These are phyloP conservation scores for Jamesozyma rosinii DNA, from an alignment of 805 yeast species.

Conservation along the genomic window DNA sequence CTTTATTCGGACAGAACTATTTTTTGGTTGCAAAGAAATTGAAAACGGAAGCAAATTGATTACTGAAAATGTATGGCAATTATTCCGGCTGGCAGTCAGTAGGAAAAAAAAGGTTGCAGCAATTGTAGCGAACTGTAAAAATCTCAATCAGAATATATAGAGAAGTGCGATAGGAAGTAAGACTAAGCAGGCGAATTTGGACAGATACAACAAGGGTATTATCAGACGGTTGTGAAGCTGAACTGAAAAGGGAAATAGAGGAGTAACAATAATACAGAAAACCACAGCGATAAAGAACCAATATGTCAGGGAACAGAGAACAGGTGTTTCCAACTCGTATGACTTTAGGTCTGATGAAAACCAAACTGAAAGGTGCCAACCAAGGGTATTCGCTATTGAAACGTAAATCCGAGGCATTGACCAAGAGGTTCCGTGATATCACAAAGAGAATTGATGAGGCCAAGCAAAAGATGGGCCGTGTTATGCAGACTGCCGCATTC, in stretches of 20 bases:
- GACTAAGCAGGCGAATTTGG: background rate
- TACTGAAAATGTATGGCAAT: too few relatives aligned
- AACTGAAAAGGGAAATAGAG: background rate
- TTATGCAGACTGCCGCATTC: constrained; percentile 97
- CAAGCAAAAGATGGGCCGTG: constrained; percentile 94
- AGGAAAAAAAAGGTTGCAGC: background rate
- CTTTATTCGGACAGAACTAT: background rate
- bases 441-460: constrained; percentile 90
- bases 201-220: background rate
- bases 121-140: background rate
- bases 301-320: constrained; percentile 48
- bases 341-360: constrained; percentile 92
- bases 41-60: too few relatives aligned
- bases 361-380: constrained; percentile 92
- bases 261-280: too few relatives aligned
- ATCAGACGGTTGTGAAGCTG: background rate
- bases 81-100: background rate
- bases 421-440: constrained; percentile 92
- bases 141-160: background rate
- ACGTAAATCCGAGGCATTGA: constrained; percentile 93
- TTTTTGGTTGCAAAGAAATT: background rate
- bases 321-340: constrained; percentile 96
- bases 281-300: background rate
- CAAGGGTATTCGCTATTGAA: constrained; percentile 90
- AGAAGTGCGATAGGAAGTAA: background rate